A percentile compares a stretch with the other conserved stretches of the same genome.
Evolutionary conservation across 192 early-diverging fungal species (phyloP).

Genomic region (Geranomyces variabilis): DNA sequence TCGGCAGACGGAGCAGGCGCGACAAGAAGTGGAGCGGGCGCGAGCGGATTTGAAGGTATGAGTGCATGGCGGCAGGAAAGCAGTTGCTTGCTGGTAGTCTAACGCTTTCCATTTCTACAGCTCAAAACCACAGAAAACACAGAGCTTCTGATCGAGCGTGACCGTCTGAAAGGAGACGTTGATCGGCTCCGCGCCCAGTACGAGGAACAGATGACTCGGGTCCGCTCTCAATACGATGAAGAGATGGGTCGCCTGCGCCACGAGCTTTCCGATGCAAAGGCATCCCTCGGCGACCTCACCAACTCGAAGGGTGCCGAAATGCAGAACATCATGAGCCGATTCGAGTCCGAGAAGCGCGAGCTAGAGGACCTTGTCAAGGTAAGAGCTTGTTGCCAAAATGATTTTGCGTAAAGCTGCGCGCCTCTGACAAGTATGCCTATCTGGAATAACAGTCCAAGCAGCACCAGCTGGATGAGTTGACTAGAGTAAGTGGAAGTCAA

Average conservation of each 20-base stretch:
- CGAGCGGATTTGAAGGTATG: slow-evolving; percentile 46
- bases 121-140: slow-evolving; percentile 54
- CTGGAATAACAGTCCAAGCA: not conserved
- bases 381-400: not conserved
- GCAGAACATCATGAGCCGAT: slow-evolving; percentile 74
- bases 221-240: slow-evolving; percentile 69
- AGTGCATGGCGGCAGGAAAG: no score
- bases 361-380: slow-evolving; percentile 60
- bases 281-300: slow-evolving; percentile 75
- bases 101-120: no score
- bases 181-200: slow-evolving; percentile 78
- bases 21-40: slow-evolving; percentile 76
- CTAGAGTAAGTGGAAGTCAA: not conserved
- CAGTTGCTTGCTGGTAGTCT: no score
- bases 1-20: slow-evolving; percentile 82
- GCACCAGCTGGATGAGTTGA: slow-evolving; percentile 2
- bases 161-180: slow-evolving; percentile 79
- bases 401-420: not conserved
- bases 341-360: slow-evolving; percentile 83
- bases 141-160: slow-evolving; percentile 90
- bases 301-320: slow-evolving; percentile 82
- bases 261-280: slow-evolving; percentile 80
- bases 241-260: slow-evolving; percentile 79
- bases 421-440: not conserved
- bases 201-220: slow-evolving; percentile 37